phyloP scores from a whole-genome alignment of 2,329 filamentous ascomycete genomes.

The Botrytis squamosa region DNA sequence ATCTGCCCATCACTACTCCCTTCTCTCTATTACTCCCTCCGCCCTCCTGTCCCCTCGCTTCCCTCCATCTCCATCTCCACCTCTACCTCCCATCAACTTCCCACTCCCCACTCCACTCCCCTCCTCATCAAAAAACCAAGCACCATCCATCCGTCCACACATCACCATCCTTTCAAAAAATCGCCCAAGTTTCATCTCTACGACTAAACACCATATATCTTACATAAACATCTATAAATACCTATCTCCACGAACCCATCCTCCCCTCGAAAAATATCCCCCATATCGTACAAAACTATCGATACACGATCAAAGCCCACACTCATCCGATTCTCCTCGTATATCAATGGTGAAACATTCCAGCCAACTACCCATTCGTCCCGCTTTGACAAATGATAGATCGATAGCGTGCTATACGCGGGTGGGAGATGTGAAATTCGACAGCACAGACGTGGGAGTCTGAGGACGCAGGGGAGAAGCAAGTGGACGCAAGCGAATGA shows the following conservation, averaged over 20 bases:
- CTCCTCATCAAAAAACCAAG: background rate
- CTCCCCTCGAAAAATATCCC: background rate
- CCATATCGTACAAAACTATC: background rate
- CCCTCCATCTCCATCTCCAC: background rate
- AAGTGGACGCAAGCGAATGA: background rate
- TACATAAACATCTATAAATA: background rate
- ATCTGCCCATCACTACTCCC: background rate
- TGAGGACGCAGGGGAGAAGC: background rate
- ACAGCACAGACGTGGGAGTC: background rate
- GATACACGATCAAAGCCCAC: background rate
- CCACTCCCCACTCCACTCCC: background rate
- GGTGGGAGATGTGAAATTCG: background rate
- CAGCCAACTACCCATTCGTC: background rate
- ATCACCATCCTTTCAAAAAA: background rate
- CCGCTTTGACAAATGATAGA: background rate
- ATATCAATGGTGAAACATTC: background rate
- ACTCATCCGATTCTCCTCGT: background rate
- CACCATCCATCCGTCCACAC: background rate
- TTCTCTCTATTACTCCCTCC: background rate
- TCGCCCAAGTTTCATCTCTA: background rate
- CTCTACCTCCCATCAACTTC: background rate
- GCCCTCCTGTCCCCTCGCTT: background rate
- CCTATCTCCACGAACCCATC: background rate
- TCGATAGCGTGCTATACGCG: background rate
- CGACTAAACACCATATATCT: no score